Evolutionary conservation across 2,329 filamentous ascomycete species (phyloP).

Genomic region (Cordyceps pruinosa): DNA sequence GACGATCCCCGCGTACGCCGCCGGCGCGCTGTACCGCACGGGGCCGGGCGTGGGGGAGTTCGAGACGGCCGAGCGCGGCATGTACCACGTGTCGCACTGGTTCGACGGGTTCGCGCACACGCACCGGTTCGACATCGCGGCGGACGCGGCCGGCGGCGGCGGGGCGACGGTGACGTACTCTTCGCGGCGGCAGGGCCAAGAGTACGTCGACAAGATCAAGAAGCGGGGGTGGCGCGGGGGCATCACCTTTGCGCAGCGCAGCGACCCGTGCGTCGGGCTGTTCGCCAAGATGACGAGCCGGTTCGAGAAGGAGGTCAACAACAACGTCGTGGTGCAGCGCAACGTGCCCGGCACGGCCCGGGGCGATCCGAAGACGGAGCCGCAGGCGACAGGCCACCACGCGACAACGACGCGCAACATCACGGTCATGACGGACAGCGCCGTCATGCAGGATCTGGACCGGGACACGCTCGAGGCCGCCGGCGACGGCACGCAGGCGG

Average conservation of each 20-base stretch:
- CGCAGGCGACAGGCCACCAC: conserved; percentile 22
- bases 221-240: conserved; percentile 44
- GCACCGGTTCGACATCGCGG: conserved; percentile 59
- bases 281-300: conserved; percentile 59
- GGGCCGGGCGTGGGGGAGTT: conserved; percentile 58
- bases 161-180: conserved; percentile 39
- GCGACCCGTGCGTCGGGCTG: conserved; percentile 60
- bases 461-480: conserved; percentile 61
- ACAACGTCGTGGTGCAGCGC: conserved; percentile 53
- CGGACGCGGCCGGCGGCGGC: neutral
- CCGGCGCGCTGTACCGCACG: conserved; percentile 62
- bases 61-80: conserved; percentile 44
- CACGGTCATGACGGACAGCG: conserved; percentile 37
- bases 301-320: conserved; percentile 39
- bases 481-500: conserved; percentile 46
- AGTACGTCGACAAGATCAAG: conserved; percentile 43
- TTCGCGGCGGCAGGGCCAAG: conserved; percentile 47
- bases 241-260: conserved; percentile 57
- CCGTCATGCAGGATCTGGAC: conserved; percentile 51
- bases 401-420: conserved; percentile 16
- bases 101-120: conserved; percentile 63
- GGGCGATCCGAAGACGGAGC: neutral
- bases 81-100: conserved; percentile 58
- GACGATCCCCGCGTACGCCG: conserved; percentile 56
- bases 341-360: neutral